These are phyloP conservation scores for Nigrospora osmanthi DNA, from an alignment of 2,329 filamentous ascomycete species.

Conservation along the genomic window DNA sequence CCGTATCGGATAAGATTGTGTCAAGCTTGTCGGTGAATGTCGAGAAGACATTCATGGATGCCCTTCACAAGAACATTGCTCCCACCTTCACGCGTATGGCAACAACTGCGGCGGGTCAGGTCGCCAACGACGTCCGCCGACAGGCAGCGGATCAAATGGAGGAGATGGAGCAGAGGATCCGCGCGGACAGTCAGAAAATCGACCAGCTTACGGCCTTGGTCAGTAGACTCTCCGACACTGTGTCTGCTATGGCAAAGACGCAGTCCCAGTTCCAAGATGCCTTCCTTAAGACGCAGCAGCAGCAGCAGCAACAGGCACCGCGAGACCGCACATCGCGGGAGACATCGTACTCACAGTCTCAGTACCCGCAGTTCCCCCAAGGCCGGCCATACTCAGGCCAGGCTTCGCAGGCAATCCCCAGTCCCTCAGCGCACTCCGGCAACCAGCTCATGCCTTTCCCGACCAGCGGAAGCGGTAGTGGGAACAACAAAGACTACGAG, in stretches of 20 bases:
- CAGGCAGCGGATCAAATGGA: conserved; percentile 44
- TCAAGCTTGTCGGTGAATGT: conserved; percentile 59
- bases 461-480: conserved; percentile 29
- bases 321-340: conserved; percentile 1
- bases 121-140: conserved; percentile 61
- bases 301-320: conserved; percentile 30
- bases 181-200: conserved; percentile 55
- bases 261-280: conserved; percentile 63
- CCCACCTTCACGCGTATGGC: conserved; percentile 60
- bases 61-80: conserved; percentile 53
- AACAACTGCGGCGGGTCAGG: conserved; percentile 57
- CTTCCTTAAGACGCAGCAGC: conserved; percentile 49
- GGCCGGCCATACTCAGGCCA: conserved; percentile 16
- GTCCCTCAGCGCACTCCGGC: conserved; percentile 20
- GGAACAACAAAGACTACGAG: conserved; percentile 39
- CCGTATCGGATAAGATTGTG: conserved; percentile 64
- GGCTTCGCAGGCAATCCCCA: conserved; percentile 9
- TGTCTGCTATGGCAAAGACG: conserved; percentile 60
- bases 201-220: conserved; percentile 64
- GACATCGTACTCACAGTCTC: neutral
- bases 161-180: conserved; percentile 41
- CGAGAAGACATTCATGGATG: conserved; percentile 58
- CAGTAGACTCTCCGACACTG: conserved; percentile 57
- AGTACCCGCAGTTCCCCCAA: conserved; percentile 13
- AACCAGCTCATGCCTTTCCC: conserved; percentile 29